Evolutionary conservation across 1,284 basidiomycete genomes (phyloP), one percentile per base, ranked within the genome.

Genomic region (Ganoderma resinaceum): DNA sequence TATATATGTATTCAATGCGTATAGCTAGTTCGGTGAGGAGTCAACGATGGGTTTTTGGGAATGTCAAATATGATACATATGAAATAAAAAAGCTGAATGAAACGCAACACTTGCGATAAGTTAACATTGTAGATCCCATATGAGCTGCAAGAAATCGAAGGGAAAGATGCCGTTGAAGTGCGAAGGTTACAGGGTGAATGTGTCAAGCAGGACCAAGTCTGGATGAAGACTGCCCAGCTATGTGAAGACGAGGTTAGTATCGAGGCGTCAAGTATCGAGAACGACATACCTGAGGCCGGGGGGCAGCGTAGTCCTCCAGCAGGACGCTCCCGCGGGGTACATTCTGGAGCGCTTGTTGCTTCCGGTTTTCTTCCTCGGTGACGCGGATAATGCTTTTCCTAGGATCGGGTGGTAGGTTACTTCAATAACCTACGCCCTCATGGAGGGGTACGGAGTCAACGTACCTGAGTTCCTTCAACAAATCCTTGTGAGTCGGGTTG

Each of bases 211-310:
- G 57, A 63, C 57, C 9, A 58, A 62, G 9, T 40, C 35, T 11
- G 66, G 68, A 8, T 62, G 62, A 18, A 72, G 68, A 55, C 71
- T 72, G 1, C 66, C 62, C 16, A 72, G 66, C 71, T 72, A 26
- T 40, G 9, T 43, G 20, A 35, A 5, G 2, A 12, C 3, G 3
- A n/a, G 23, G 49, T 67, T 18, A 43, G 40, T 5, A 16, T n/a
- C 3, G 20, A 42, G 12, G 14, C 20, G 33, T 11, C 11, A 61
- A 4, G 16, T 6, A 23, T 7, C n/a, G 23, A 58, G 16, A 5
- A 20, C 3, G 2, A 55, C 69, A 35, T 14, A 70, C 71, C 67
- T 72, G 71, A 14, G 71, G 69, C 3, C 71, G 26, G 6, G 69
- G 69, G 1, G 67, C 40, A 14, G 59, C 49, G n/a, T 26, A 64